Evolutionary conservation across 2,329 filamentous ascomycete species (phyloP).

Genomic region (Calcarisporium arbuscula): DNA sequence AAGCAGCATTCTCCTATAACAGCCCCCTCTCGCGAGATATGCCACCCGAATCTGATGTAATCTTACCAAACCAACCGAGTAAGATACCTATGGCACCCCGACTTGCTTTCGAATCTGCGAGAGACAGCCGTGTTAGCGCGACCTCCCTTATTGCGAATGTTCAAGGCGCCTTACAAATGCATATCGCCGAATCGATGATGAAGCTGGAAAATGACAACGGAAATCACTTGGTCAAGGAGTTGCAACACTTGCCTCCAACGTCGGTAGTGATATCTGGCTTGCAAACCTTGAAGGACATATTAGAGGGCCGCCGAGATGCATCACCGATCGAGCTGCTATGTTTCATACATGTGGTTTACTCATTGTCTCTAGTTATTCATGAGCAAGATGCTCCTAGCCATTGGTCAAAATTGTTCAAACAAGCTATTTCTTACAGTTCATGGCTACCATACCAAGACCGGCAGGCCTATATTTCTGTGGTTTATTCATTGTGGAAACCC

Average conservation of each 20-base stretch:
- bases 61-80: conserved; percentile 10
- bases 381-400: conserved; percentile 30
- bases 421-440: conserved; percentile 38
- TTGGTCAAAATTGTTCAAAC: conserved; percentile 36
- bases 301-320: conserved; percentile 29
- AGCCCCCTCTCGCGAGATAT: conserved; percentile 20
- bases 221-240: conserved; percentile 35
- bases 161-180: conserved; percentile 40
- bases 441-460: conserved; percentile 31
- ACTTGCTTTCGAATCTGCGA: too few relatives aligned
- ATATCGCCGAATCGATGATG: conserved; percentile 36
- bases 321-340: conserved; percentile 41
- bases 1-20: conserved; percentile 29
- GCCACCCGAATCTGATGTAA: too few relatives aligned
- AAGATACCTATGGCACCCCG: too few relatives aligned
- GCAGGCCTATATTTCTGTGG: conserved; percentile 35
- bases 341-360: conserved; percentile 46
- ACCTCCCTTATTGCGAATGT: conserved; percentile 33
- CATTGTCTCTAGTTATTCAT: conserved; percentile 41
- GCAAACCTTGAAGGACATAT: conserved; percentile 29
- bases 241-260: conserved; percentile 31
- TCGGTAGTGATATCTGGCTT: conserved; percentile 37
- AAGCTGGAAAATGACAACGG: conserved; percentile 34
- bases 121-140: conserved; percentile 17
- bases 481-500: conserved; percentile 44